phyloP scores from a whole-genome alignment of 306 rosid genomes.

The Morella rubra region DNA sequence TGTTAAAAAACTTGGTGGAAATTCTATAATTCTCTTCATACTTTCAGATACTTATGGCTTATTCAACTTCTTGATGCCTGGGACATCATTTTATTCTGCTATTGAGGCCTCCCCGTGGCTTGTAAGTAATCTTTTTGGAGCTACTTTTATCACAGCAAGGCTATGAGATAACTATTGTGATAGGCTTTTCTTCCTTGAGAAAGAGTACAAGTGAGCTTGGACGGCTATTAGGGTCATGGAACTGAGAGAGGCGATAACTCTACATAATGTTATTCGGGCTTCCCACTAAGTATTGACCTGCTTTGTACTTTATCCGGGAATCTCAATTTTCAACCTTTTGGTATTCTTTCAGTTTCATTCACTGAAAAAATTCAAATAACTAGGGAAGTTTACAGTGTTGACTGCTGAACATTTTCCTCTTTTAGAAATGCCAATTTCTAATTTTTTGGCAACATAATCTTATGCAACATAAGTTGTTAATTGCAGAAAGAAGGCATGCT shows the following conservation, averaged over 20 bases:
- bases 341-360: slow-evolving; percentile 4
- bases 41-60: slow-evolving; percentile 84
- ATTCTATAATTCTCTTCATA: slow-evolving; percentile 23
- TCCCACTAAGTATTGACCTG: neutral
- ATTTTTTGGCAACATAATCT: neutral
- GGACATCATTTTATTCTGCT: slow-evolving; percentile 74
- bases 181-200: neutral
- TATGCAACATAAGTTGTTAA: slow-evolving; percentile 9
- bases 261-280: slow-evolving; percentile 1
- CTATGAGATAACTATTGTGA: neutral
- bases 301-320: neutral
- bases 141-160: slow-evolving; percentile 15
- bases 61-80: slow-evolving; percentile 83
- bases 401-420: neutral
- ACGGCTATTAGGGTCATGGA: slow-evolving; percentile 5
- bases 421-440: neutral
- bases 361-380: neutral
- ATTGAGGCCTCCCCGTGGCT: slow-evolving; percentile 77
- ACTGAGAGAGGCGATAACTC: neutral
- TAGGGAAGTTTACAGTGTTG: neutral
- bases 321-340: neutral
- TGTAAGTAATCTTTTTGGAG: slow-evolving; percentile 58
- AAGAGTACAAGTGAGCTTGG: neutral
- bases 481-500: slow-evolving; percentile 4
- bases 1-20: slow-evolving; percentile 16